These are phyloP conservation scores for Tetrapyrgos nigripes DNA, from an alignment of 1,284 basidiomycete species.

Conservation along the genomic window DNA sequence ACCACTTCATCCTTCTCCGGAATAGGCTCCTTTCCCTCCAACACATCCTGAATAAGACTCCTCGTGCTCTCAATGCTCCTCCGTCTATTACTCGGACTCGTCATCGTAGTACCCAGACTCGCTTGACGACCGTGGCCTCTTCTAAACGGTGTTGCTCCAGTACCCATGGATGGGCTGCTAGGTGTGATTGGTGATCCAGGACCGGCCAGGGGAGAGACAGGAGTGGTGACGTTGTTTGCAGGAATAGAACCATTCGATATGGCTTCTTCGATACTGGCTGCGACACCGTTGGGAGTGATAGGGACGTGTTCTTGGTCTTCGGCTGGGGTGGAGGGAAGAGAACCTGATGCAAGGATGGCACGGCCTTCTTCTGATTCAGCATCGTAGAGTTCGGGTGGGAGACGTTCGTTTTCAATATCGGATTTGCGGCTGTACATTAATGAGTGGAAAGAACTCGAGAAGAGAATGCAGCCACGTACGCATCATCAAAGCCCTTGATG, in stretches of 20 bases:
- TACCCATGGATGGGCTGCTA: conserved; percentile 35
- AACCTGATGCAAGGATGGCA: conserved; percentile 54
- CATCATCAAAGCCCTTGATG: conserved; percentile 94
- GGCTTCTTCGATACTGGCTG: conserved; percentile 56
- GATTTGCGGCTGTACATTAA: conserved; percentile 78
- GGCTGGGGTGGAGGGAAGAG: conserved; percentile 57
- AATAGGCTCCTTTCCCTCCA: conserved; percentile 66
- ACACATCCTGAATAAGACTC: conserved; percentile 90
- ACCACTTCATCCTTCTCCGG: conserved; percentile 41
- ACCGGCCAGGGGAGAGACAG: not conserved
- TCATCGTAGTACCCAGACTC: conserved; percentile 96
- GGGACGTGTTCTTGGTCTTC: conserved; percentile 50
- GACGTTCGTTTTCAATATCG: conserved; percentile 98
- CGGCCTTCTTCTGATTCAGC: conserved; percentile 80
- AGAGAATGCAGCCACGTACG: conserved; percentile 61
- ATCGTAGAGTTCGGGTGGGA: conserved; percentile 95
- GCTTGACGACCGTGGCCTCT: conserved; percentile 88
- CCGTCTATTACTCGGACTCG: conserved; percentile 91
- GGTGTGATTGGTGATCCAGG: conserved; percentile 1
- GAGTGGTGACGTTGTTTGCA: conserved; percentile 30
- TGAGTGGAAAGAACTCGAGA: not conserved
- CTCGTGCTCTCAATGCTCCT: conserved; percentile 96
- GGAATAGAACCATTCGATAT: conserved; percentile 45
- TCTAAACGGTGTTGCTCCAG: conserved; percentile 55
- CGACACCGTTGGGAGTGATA: conserved; percentile 60